Evolutionary conservation across 306 rosid genomes (phyloP).

Genomic region (cucumber (Cucumis sativus)): DNA sequence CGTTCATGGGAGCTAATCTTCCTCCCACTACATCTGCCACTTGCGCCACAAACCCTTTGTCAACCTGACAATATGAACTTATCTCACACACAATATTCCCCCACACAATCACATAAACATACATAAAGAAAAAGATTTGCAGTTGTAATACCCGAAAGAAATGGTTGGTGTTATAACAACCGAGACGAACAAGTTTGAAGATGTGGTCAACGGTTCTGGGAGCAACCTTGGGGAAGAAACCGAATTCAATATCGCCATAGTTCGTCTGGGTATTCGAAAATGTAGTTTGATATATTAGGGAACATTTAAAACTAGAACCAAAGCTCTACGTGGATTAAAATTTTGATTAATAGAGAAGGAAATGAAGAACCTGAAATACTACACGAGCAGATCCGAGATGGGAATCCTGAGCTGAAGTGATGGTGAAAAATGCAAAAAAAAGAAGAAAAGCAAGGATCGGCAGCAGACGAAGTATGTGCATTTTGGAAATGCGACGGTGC

Average conservation of each 20-base stretch:
- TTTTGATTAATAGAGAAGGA: not conserved
- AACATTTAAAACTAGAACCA: not conserved
- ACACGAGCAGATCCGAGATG: conserved; percentile 17
- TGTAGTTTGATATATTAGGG: not conserved
- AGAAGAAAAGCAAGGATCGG: not conserved
- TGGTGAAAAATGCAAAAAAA: not conserved
- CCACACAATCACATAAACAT: not conserved
- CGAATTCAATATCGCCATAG: conserved; percentile 89
- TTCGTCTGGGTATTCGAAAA: conserved; percentile 40
- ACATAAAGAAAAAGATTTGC: not conserved
- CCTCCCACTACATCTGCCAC: conserved; percentile 72
- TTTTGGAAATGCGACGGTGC: not conserved
- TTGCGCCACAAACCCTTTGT: conserved; percentile 93
- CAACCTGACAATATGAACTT: conserved; percentile 42
- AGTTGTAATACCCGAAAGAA: conserved; percentile 59
- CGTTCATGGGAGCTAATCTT: conserved; percentile 81
- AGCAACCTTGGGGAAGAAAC: conserved; percentile 81
- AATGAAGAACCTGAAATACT: conserved; percentile 11
- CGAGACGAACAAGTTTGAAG: conserved; percentile 85
- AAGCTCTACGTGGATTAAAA: not conserved
- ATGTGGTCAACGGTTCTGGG: conserved; percentile 89
- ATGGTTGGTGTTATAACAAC: conserved; percentile 81
- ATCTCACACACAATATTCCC: conserved; percentile 11
- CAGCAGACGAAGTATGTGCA: not conserved
- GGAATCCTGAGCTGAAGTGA: conserved; percentile 1